Evolutionary conservation across 2,329 filamentous ascomycete genomes (phyloP).

Genomic region (Alternaria dauci): DNA sequence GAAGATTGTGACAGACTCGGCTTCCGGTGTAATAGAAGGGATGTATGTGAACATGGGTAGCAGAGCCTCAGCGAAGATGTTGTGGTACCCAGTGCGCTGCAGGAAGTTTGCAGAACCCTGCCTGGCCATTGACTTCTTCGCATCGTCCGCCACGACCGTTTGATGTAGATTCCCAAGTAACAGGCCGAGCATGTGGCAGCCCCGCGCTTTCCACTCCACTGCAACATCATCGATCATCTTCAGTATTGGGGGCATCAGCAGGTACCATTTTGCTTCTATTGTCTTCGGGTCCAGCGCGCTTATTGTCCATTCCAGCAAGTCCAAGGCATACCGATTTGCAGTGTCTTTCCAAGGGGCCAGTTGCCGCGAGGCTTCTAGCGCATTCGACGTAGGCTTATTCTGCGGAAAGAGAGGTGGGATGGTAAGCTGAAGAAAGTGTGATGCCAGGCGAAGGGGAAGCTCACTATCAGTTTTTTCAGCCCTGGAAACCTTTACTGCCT

Average conservation of each 20-base stretch:
- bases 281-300: constrained; percentile 57
- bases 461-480: constrained; percentile 60
- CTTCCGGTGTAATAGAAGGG: constrained; percentile 77
- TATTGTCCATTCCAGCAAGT: constrained; percentile 70
- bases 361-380: constrained; percentile 67
- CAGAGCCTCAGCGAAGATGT: constrained; percentile 73
- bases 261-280: constrained; percentile 68
- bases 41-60: constrained; percentile 78
- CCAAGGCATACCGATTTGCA: constrained; percentile 59
- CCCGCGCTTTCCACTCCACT: constrained; percentile 61
- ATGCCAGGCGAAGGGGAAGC: constrained; percentile 59
- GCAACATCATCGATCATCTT: constrained; percentile 72
- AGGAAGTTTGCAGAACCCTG: constrained; percentile 62
- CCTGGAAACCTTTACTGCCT: constrained; percentile 53
- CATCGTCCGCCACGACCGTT: not conserved
- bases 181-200: constrained; percentile 62
- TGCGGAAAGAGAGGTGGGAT: constrained; percentile 71
- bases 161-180: constrained; percentile 60
- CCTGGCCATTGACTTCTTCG: constrained; percentile 29
- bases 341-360: constrained; percentile 66
- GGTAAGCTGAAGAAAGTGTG: constrained; percentile 67
- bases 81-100: constrained; percentile 62
- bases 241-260: constrained; percentile 74
- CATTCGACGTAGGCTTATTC: constrained; percentile 36
- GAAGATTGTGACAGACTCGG: constrained; percentile 73